Conservation (phyloP, 495 filamentous ascomycete genomes). For the Hyphodiscus hymeniophilus region DNA sequence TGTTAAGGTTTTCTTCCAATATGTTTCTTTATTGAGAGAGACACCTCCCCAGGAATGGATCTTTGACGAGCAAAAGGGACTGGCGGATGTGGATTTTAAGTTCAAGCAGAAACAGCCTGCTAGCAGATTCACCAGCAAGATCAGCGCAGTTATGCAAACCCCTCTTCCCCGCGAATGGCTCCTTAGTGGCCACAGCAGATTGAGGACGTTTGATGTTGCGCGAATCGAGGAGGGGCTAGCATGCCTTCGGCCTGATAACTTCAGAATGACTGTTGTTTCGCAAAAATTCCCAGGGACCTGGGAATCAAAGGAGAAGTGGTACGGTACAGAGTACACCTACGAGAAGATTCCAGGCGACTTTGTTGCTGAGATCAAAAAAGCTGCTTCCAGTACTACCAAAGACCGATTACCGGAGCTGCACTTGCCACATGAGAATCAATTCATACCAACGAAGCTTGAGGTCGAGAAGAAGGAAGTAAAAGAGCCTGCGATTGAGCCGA, state of each 20-base stretch:
- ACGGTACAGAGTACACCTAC: constrained; percentile 86
- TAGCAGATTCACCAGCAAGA: constrained; percentile 74
- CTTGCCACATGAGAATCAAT: constrained; percentile 90
- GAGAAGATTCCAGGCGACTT: constrained; percentile 77
- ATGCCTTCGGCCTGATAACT: constrained; percentile 81
- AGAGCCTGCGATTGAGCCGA: constrained; percentile 64
- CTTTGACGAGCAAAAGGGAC: constrained; percentile 78
- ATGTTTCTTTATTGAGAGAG: constrained; percentile 80
- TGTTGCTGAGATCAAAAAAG: constrained; percentile 56
- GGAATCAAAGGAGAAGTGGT: constrained; percentile 92
- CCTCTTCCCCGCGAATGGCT: constrained; percentile 78
- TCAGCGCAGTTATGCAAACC: constrained; percentile 83
- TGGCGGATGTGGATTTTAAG: constrained; percentile 87
- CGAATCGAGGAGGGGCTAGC: constrained; percentile 66
- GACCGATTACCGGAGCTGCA: constrained; percentile 65
- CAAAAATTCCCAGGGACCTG: constrained; percentile 77
- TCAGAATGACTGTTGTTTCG: constrained; percentile 72
- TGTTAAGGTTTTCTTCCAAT: constrained; percentile 84
- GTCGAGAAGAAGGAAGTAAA: constrained; percentile 88
- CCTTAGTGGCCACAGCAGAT: constrained; percentile 58
- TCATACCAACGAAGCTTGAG: constrained; percentile 87
- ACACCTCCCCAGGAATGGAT: constrained; percentile 85
- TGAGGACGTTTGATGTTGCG: constrained; percentile 71
- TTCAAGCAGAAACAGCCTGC: constrained; percentile 91
- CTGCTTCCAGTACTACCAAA: constrained; percentile 45